Evolutionary conservation across 1,284 basidiomycete species (phyloP).

Genomic region (Peniophora sp.): DNA sequence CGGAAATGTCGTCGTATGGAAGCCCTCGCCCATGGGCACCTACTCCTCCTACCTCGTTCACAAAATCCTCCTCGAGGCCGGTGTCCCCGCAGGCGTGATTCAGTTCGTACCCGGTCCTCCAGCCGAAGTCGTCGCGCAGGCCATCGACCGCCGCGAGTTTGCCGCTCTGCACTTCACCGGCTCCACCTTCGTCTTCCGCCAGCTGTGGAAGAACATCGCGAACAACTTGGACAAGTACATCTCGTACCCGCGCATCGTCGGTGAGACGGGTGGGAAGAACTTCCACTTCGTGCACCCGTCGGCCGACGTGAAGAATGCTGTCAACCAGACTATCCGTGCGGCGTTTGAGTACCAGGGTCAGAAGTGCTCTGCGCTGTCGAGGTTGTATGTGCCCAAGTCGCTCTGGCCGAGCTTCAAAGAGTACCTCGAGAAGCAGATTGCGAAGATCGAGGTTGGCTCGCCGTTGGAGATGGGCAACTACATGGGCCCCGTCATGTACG

Average conservation of each 20-base stretch:
- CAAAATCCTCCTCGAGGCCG: conserved; percentile 91
- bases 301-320: conserved; percentile 85
- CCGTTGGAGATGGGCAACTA: conserved; percentile 80
- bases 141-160: conserved; percentile 75
- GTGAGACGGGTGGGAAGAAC: conserved; percentile 97
- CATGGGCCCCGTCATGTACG: conserved; percentile 92
- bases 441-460: conserved; percentile 82
- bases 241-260: conserved; percentile 91
- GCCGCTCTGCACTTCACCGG: conserved; percentile 96
- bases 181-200: conserved; percentile 89
- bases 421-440: conserved; percentile 65
- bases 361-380: conserved; percentile 94
- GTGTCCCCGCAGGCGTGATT: conserved; percentile 90
- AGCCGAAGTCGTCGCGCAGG: conserved; percentile 75
- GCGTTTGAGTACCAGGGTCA: conserved; percentile 99
- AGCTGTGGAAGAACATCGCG: conserved; percentile 95
- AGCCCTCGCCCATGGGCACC: conserved; percentile 91
- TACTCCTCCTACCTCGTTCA: conserved; percentile 93
- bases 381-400: conserved; percentile 84
- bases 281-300: conserved; percentile 91
- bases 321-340: conserved; percentile 80
- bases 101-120: conserved; percentile 93
- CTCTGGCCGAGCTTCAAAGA: conserved; percentile 86
- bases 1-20: conserved; percentile 96
- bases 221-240: conserved; percentile 81